Evolutionary conservation across 73 alveolate species (phyloP).

Genomic region (Paramecium biaurelia): DNA sequence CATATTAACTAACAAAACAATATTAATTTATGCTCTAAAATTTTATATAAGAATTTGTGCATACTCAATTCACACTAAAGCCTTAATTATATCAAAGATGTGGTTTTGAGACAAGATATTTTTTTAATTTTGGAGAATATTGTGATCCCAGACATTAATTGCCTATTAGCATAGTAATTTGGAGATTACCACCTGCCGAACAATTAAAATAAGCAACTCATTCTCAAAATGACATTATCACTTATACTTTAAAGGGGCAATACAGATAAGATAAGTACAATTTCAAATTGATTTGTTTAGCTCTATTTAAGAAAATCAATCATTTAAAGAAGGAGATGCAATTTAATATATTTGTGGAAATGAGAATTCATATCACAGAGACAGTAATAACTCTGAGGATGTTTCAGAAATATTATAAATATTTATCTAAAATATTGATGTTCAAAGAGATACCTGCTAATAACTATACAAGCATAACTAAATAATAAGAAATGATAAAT

Average conservation of each 20-base stretch:
- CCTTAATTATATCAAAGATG: not conserved
- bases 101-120: not conserved
- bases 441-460: not conserved
- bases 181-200: conserved; percentile 33
- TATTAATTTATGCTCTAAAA: not conserved
- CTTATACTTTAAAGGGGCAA: not conserved
- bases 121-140: conserved; percentile 11
- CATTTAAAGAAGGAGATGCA: not conserved
- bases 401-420: not conserved
- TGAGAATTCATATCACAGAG: not conserved
- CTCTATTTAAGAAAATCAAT: not conserved
- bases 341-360: not conserved
- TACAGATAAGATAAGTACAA: conserved; percentile 34
- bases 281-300: not conserved
- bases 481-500: not conserved
- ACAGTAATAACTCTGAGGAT: not conserved
- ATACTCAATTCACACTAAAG: not conserved
- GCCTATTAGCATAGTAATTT: not conserved
- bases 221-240: not conserved
- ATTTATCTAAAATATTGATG: not conserved
- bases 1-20: not conserved
- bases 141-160: conserved; percentile 39
- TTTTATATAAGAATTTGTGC: not conserved
- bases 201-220: conserved; percentile 4
- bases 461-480: not conserved